Conservation (phyloP, 2,329 filamentous ascomycete genomes). For the Diaporthe sp. region DNA sequence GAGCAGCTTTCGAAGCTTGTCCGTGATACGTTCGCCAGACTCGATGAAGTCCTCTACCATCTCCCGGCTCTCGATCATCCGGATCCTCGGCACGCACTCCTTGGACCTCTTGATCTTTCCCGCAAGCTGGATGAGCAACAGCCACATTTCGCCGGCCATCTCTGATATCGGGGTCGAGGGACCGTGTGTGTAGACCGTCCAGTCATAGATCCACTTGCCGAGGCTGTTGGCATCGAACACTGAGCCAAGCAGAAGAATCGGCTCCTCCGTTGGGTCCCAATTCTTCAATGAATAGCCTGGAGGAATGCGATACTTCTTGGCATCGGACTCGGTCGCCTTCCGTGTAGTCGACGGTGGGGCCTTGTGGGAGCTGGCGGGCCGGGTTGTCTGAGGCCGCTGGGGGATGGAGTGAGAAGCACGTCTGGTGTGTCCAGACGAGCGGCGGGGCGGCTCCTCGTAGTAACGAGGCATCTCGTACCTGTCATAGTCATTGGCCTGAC, state of each 20-base stretch:
- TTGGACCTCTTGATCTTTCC: constrained; percentile 95
- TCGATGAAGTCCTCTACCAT: constrained; percentile 92
- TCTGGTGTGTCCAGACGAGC: constrained; percentile 55
- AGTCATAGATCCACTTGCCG: constrained; percentile 99
- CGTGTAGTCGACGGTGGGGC: constrained; percentile 49
- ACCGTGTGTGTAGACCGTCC: constrained; percentile 93
- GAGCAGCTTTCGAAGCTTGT: constrained; percentile 86
- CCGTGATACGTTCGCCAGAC: constrained; percentile 87
- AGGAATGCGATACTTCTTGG: constrained; percentile 80
- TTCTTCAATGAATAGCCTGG: constrained; percentile 95
- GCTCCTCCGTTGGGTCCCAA: constrained; percentile 95
- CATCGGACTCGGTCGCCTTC: constrained; percentile 70
- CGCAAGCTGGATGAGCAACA: constrained; percentile 91
- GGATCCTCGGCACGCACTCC: constrained; percentile 79
- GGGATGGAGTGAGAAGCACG: constrained; percentile 64
- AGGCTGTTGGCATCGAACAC: constrained; percentile 98
- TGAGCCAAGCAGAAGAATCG: constrained; percentile 92
- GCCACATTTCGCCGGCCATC: constrained; percentile 94
- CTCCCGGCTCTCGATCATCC: constrained; percentile 79
- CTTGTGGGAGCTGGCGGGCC: constrained; percentile 59
- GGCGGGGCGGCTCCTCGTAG: constrained; percentile 54
- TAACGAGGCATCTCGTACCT: constrained; percentile 59
- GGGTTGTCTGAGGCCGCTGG: constrained; percentile 65
- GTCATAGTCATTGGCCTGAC: constrained; percentile 50
- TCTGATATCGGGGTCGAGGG: constrained; percentile 87